Percentiles rank a stretch among this genome's conserved stretches.
Conservation (phyloP, 192 early-diverging fungal species). For the Coemansia sp. region DNA sequence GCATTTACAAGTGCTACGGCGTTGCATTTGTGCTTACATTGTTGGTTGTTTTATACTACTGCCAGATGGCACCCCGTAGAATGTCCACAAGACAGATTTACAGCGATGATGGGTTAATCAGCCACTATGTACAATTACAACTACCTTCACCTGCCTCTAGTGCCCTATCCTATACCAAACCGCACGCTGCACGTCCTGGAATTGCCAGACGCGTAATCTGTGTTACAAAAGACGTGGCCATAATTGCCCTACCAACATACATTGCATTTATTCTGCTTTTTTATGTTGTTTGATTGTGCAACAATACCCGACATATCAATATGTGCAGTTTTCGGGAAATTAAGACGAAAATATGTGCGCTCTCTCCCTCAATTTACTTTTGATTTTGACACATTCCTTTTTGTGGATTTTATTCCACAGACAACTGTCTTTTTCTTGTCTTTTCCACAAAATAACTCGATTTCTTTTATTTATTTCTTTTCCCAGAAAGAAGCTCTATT, state of each 20-base stretch:
- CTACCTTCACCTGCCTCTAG: conserved; percentile 4
- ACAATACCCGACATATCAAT: no score
- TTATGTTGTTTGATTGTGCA: conserved; percentile 4
- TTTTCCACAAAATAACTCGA: no score
- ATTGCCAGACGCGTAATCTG: conserved; percentile 1
- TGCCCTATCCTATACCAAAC: neutral
- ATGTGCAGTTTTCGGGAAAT: no score
- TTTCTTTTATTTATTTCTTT: no score
- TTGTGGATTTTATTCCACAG: no score
- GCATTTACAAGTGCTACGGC: conserved; percentile 54
- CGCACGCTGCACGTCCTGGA: no score
- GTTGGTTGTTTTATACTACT: neutral
- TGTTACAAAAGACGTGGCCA: conserved; percentile 11
- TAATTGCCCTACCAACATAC: conserved; percentile 18
- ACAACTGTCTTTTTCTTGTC: no score
- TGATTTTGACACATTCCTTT: no score
- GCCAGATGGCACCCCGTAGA: neutral
- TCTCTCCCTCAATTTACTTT: neutral
- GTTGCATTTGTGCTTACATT: conserved; percentile 20
- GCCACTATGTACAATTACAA: neutral
- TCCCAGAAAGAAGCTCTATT: no score
- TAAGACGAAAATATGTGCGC: neutral
- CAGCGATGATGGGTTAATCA: no score
- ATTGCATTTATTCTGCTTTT: conserved; percentile 12
- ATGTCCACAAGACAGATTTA: no score